These are phyloP conservation scores for Truncatella angustata DNA, from an alignment of 2,329 filamentous ascomycete species.

Conservation along the genomic window DNA sequence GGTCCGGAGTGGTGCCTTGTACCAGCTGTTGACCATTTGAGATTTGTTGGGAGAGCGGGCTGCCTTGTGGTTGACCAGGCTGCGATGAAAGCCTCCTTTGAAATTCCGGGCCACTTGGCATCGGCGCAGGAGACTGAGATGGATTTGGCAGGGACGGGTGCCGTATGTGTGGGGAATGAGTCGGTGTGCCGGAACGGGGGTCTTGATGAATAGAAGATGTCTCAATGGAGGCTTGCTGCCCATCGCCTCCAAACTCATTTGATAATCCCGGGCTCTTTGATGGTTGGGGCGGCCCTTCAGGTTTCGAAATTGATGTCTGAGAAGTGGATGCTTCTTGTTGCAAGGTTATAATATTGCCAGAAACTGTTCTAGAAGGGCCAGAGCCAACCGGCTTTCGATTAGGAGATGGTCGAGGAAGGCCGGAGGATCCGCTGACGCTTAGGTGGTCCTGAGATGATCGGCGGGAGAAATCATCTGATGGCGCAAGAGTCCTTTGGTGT, in stretches of 20 bases:
- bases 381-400: constrained; percentile 30
- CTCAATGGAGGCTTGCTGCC: constrained; percentile 18
- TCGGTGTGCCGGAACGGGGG: constrained; percentile 14
- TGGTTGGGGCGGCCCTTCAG: too few species aligned
- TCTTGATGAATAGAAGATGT: constrained; percentile 20
- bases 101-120: not conserved
- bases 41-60: not conserved
- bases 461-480: constrained; percentile 14
- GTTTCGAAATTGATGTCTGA: too few species aligned
- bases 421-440: constrained; percentile 12
- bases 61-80: not conserved
- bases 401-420: constrained; percentile 18
- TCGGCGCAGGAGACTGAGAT: constrained; percentile 17
- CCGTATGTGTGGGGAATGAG: constrained; percentile 18
- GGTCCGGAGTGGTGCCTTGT: too few species aligned
- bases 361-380: constrained; percentile 17
- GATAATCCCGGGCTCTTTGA: constrained; percentile 11
- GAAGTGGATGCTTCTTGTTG: not conserved
- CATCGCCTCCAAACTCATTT: constrained; percentile 16
- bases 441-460: constrained; percentile 19
- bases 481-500: constrained; percentile 8
- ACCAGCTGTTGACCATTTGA: not conserved
- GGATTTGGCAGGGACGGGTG: constrained; percentile 26
- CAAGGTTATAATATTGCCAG: constrained; percentile 12
- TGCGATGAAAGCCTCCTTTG: not conserved